A percentile compares a stretch with the other conserved stretches of the same genome.
These are phyloP conservation scores for Penicillium freii DNA, from an alignment of 2,329 filamentous ascomycete species.

Conservation along the genomic window DNA sequence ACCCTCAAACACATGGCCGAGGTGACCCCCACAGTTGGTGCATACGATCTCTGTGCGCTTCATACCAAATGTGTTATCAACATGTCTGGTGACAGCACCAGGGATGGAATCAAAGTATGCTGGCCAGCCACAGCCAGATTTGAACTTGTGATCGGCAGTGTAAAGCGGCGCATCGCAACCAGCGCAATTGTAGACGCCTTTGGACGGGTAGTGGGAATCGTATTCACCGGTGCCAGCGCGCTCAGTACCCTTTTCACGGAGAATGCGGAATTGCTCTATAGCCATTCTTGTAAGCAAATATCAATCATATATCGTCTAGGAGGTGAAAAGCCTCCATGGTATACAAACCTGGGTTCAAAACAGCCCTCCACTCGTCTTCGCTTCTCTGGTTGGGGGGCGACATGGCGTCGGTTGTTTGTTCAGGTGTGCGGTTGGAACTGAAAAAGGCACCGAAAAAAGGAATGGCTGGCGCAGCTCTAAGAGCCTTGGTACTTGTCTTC, in stretches of 20 bases:
- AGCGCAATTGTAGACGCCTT: slow-evolving; percentile 82
- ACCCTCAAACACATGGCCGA: slow-evolving; percentile 90
- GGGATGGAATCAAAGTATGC: slow-evolving; percentile 96
- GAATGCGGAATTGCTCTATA: slow-evolving; percentile 91
- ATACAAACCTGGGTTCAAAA: slow-evolving; percentile 66
- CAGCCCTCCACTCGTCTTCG: slow-evolving; percentile 83
- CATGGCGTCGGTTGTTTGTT: slow-evolving; percentile 38
- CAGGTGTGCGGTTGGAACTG: slow-evolving; percentile 56
- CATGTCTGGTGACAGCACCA: slow-evolving; percentile 79
- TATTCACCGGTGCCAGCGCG: slow-evolving; percentile 74
- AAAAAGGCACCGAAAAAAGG: slow-evolving; percentile 78
- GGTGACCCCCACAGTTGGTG: slow-evolving; percentile 86
- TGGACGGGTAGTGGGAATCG: slow-evolving; percentile 75
- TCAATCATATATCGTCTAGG: slow-evolving; percentile 39
- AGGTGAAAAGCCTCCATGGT: no score
- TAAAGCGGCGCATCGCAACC: slow-evolving; percentile 87
- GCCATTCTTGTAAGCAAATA: not conserved
- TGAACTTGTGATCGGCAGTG: slow-evolving; percentile 92
- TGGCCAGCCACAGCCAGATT: slow-evolving; percentile 94
- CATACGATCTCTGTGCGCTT: slow-evolving; percentile 88
- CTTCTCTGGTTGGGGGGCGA: slow-evolving; percentile 76
- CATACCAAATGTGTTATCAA: slow-evolving; percentile 78
- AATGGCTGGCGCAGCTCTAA: slow-evolving; percentile 71
- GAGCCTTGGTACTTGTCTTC: slow-evolving; percentile 37
- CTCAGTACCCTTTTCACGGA: slow-evolving; percentile 91